A percentile compares a stretch with the other conserved stretches of the same genome.
Evolutionary conservation across 1,284 basidiomycete genomes (phyloP).

Genomic region (Puccinia polysora): DNA sequence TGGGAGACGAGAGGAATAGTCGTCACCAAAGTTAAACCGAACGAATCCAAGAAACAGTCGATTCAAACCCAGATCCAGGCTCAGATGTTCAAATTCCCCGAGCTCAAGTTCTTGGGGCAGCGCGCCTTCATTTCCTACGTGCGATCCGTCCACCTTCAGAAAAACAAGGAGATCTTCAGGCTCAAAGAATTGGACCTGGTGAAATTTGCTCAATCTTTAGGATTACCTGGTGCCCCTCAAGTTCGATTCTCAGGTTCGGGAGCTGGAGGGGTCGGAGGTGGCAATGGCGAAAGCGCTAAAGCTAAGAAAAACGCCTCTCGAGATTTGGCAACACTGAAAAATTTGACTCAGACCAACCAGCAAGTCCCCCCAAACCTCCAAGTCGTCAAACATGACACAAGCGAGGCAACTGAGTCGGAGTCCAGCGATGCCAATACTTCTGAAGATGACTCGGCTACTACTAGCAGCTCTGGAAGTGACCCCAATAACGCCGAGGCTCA

Average conservation of each 20-base stretch:
- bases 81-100: slow-evolving; percentile 88
- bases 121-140: slow-evolving; percentile 93
- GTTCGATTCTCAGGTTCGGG: slow-evolving; percentile 79
- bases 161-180: slow-evolving; percentile 89
- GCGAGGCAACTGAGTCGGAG: slow-evolving; percentile 40
- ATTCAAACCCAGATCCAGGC: slow-evolving; percentile 86
- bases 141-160: slow-evolving; percentile 85
- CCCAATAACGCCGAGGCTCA: slow-evolving; percentile 44
- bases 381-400: slow-evolving; percentile 44
- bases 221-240: slow-evolving; percentile 89
- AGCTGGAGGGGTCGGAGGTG: slow-evolving; percentile 51
- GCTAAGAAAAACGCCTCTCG: slow-evolving; percentile 50
- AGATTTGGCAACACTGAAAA: slow-evolving; percentile 43
- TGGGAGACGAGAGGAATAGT: slow-evolving; percentile 71
- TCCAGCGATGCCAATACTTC: slow-evolving; percentile 47
- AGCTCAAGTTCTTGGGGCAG: slow-evolving; percentile 95
- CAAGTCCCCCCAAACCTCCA: not conserved
- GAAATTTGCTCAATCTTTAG: slow-evolving; percentile 79
- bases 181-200: slow-evolving; percentile 75
- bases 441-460: slow-evolving; percentile 44
- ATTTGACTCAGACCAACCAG: not conserved
- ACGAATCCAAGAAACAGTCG: slow-evolving; percentile 77
- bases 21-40: slow-evolving; percentile 80
- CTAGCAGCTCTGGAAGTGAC: slow-evolving; percentile 49
- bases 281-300: slow-evolving; percentile 49